Percentiles rank a stretch among this genome's conserved stretches.
Evolutionary conservation across 306 rosid species (phyloP).

Genomic region (Gynostemma pentaphyllum): DNA sequence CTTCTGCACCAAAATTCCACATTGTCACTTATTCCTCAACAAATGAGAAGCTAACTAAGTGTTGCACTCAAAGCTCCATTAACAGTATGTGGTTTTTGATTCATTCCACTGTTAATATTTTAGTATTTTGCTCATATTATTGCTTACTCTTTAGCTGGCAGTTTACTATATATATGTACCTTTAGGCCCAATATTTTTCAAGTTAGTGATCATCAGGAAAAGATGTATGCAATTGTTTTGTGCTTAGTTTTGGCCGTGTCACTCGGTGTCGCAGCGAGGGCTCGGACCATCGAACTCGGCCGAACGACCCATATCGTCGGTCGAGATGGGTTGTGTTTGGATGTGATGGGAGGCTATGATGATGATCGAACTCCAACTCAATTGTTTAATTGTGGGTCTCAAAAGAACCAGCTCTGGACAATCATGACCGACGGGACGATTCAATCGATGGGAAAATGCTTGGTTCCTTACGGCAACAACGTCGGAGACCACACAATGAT

Average conservation of each 20-base stretch:
- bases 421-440: background rate
- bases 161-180: no score
- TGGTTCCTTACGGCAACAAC: background rate
- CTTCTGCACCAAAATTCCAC: no score
- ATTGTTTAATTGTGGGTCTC: background rate
- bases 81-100: no score
- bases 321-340: background rate
- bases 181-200: no score
- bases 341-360: background rate
- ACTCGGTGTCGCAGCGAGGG: background rate
- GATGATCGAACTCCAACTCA: background rate
- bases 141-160: no score
- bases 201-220: no score
- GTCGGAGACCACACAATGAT: background rate
- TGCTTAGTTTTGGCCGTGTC: background rate
- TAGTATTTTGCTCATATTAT: no score
- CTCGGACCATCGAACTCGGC: background rate
- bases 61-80: no score
- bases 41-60: no score
- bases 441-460: background rate
- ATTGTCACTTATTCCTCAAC: no score
- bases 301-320: background rate
- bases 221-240: background rate
- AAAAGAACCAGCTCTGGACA: background rate
- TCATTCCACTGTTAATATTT: no score